These are phyloP conservation scores for Scleroderma citrinum DNA, from an alignment of 768 basidiomycete species.

Conservation along the genomic window DNA sequence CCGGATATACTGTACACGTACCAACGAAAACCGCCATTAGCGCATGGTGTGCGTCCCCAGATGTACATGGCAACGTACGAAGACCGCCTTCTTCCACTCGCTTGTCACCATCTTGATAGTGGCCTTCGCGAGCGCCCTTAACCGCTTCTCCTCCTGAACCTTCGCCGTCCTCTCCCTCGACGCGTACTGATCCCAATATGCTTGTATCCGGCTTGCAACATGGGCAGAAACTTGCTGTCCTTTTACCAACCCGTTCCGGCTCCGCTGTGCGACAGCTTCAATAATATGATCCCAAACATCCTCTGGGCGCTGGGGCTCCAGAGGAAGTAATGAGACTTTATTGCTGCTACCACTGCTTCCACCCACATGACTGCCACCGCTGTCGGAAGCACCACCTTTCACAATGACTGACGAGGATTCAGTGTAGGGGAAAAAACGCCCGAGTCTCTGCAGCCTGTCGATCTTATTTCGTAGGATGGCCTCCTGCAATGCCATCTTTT, in stretches of 20 bases:
- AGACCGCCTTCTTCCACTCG: slow-evolving; percentile 88
- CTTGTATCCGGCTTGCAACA: slow-evolving; percentile 60
- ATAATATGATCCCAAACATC: slow-evolving; percentile 62
- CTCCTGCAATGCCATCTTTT: slow-evolving; percentile 36
- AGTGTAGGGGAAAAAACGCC: slow-evolving; percentile 37
- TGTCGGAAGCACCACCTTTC: slow-evolving; percentile 17
- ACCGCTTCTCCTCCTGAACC: slow-evolving; percentile 58
- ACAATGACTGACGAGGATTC: slow-evolving; percentile 14
- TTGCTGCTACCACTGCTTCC: slow-evolving; percentile 3
- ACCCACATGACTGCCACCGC: neutral
- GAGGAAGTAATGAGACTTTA: slow-evolving; percentile 11
- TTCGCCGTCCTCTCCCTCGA: slow-evolving; percentile 55
- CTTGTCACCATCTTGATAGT: slow-evolving; percentile 62
- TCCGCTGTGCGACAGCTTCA: slow-evolving; percentile 34
- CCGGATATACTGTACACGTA: slow-evolving; percentile 54
- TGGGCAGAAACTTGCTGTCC: slow-evolving; percentile 43
- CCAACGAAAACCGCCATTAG: neutral
- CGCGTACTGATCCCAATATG: slow-evolving; percentile 69
- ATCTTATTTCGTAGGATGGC: slow-evolving; percentile 40
- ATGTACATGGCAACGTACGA: slow-evolving; percentile 42
- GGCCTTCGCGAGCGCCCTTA: slow-evolving; percentile 63
- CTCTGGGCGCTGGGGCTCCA: slow-evolving; percentile 20
- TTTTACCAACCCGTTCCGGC: slow-evolving; percentile 14
- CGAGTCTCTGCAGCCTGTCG: slow-evolving; percentile 39
- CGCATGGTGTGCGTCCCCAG: neutral